phyloP scores from a whole-genome alignment of 2,329 filamentous ascomycete species.

The Dactylella cylindrospora region DNA sequence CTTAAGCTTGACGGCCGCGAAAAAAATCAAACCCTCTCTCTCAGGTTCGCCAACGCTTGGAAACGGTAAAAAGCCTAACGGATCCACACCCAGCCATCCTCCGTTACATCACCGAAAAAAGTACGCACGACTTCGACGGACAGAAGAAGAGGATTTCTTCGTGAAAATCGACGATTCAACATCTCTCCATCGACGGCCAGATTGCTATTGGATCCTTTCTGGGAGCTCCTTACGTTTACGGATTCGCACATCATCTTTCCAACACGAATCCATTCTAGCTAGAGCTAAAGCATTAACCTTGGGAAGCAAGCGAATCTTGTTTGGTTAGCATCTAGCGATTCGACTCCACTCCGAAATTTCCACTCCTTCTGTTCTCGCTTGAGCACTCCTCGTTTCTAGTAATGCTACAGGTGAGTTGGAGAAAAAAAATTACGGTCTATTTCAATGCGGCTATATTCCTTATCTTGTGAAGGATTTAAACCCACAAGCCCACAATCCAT shows the following conservation, averaged over 20 bases:
- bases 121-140: no score
- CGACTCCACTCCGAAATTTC: conserved; percentile 29
- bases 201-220: not conserved
- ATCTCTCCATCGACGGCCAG: conserved; percentile 6
- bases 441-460: not conserved
- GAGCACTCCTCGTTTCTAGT: conserved; percentile 34
- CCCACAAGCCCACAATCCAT: no score
- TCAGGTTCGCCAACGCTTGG: no score
- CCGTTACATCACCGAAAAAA: no score
- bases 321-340: conserved; percentile 35
- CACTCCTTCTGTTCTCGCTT: conserved; percentile 42
- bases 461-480: not conserved
- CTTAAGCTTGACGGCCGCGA: no score
- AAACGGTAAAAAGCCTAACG: conserved; percentile 10
- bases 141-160: no score
- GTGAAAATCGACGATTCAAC: not conserved
- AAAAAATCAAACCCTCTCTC: conserved; percentile 13
- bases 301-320: conserved; percentile 27
- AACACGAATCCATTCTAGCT: no score
- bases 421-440: no score
- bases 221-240: no score
- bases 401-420: conserved; percentile 44
- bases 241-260: no score
- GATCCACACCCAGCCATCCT: conserved; percentile 15
- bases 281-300: conserved; percentile 31